Evolutionary conservation across 129 eudicot genomes (phyloP).

Genomic region (Smallanthus sonchifolius): DNA sequence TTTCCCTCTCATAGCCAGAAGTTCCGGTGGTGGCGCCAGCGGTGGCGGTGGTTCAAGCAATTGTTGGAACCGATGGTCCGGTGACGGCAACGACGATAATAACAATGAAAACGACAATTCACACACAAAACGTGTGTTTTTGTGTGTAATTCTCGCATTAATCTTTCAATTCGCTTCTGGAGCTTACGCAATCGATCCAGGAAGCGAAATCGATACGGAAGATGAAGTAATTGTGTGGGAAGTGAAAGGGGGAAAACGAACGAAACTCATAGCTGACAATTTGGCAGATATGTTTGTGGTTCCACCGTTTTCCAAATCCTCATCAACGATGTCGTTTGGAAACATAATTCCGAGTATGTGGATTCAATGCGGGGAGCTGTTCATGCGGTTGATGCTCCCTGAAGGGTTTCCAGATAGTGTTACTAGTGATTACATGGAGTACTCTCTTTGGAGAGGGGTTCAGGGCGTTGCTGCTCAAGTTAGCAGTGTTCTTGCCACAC

Average conservation of each 20-base stretch:
- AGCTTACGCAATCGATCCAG: constrained; percentile 38
- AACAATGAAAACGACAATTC: constrained; percentile 19
- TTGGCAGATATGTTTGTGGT: constrained; percentile 60
- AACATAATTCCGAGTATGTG: constrained; percentile 35
- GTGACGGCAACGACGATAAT: constrained; percentile 19
- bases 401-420: constrained; percentile 94
- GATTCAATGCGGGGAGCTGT: constrained; percentile 54
- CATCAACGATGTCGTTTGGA: constrained; percentile 12
- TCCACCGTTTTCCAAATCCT: constrained; percentile 3
- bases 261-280: constrained; percentile 54
- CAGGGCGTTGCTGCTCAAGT: constrained; percentile 96
- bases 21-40: constrained; percentile 14
- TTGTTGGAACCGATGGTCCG: too few species aligned
- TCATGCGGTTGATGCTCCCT: constrained; percentile 70
- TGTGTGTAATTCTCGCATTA: neutral
- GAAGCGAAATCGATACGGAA: neutral
- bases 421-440: constrained; percentile 89
- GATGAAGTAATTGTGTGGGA: constrained; percentile 50
- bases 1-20: neutral
- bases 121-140: constrained; percentile 1
- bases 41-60: constrained; percentile 28
- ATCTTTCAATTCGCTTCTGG: constrained; percentile 31
- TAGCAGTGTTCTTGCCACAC: constrained; percentile 95
- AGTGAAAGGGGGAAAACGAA: constrained; percentile 62
- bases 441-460: constrained; percentile 93